phyloP scores from a whole-genome alignment of 2,329 filamentous ascomycete species.

The Dendrostoma leiphaemia region DNA sequence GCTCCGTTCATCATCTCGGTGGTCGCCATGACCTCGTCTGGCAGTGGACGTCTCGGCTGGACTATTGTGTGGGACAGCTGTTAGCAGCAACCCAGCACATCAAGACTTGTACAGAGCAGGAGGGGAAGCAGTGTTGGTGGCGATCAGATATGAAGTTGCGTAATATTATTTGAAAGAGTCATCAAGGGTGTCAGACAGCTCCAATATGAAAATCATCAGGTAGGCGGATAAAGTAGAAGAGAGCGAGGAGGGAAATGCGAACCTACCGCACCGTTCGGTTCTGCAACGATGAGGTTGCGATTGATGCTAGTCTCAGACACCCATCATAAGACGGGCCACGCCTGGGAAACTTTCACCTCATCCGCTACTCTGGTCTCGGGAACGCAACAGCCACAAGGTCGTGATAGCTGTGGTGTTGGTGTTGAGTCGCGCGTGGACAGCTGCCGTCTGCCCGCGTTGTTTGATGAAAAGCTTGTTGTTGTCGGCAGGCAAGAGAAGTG shows the following conservation, averaged over 20 bases:
- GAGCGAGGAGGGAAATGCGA: background rate
- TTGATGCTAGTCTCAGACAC: background rate
- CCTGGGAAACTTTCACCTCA: constrained; percentile 15
- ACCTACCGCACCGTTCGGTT: background rate
- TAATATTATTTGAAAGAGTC: constrained; percentile 44
- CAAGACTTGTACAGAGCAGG: background rate
- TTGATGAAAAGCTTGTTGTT: background rate
- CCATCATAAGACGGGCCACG: constrained; percentile 16
- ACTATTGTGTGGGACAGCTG: background rate
- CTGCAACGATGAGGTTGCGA: background rate
- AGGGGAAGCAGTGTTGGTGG: background rate
- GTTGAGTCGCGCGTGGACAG: background rate
- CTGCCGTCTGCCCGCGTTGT: background rate
- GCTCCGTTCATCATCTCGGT: constrained; percentile 40
- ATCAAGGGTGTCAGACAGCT: constrained; percentile 68
- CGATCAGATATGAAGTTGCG: constrained; percentile 29
- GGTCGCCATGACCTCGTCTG: constrained; percentile 22
- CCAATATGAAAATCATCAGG: constrained; percentile 65
- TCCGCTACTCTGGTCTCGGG: constrained; percentile 4
- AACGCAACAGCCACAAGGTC: constrained; percentile 1
- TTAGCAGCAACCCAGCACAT: background rate
- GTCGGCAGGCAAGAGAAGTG: no score
- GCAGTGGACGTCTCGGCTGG: constrained; percentile 5
- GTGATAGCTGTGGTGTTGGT: background rate
- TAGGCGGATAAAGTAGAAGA: background rate